phyloP scores from a whole-genome alignment of 2,329 filamentous ascomycete genomes.

The Magnaporthiopsis incrustans region DNA sequence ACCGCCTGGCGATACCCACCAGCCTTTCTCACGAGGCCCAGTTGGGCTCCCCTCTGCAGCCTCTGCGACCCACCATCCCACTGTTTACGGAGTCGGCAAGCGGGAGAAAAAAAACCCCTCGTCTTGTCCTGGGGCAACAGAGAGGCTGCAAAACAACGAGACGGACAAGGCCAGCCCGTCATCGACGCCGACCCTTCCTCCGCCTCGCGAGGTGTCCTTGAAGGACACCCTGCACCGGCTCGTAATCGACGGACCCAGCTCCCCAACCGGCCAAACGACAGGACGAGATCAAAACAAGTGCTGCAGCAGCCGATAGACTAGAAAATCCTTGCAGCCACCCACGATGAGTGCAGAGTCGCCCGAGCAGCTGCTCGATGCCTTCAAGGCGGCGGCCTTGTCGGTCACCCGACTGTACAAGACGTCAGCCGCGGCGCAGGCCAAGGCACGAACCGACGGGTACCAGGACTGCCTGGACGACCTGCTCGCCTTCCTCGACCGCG shows the following conservation, averaged over 20 bases:
- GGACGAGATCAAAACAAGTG: not conserved
- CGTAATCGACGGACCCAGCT: not conserved
- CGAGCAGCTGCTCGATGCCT: conserved; percentile 72
- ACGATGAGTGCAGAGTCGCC: conserved; percentile 34
- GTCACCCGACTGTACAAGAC: conserved; percentile 96
- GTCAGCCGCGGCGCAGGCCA: conserved; percentile 68
- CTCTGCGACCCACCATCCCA: not conserved
- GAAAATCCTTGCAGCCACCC: not conserved
- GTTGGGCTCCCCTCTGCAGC: not conserved
- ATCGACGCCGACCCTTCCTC: not conserved
- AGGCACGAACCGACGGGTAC: conserved; percentile 73
- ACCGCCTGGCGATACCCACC: not conserved
- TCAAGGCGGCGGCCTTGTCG: conserved; percentile 85
- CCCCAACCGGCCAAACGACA: not conserved
- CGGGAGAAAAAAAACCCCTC: not conserved
- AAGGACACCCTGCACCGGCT: not conserved
- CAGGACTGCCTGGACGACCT: conserved; percentile 92
- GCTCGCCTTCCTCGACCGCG: conserved; percentile 73
- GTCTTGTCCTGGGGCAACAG: not conserved
- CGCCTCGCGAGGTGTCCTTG: not conserved
- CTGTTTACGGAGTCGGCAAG: not conserved
- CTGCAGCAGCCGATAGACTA: not conserved
- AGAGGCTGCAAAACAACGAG: not conserved
- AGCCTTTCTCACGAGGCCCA: not conserved
- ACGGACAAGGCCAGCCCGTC: not conserved